Evolutionary conservation across 176 grass and related monocot species (phyloP), one percentile per base, ranked within the genome.

Genomic region (Carex scoparia): DNA sequence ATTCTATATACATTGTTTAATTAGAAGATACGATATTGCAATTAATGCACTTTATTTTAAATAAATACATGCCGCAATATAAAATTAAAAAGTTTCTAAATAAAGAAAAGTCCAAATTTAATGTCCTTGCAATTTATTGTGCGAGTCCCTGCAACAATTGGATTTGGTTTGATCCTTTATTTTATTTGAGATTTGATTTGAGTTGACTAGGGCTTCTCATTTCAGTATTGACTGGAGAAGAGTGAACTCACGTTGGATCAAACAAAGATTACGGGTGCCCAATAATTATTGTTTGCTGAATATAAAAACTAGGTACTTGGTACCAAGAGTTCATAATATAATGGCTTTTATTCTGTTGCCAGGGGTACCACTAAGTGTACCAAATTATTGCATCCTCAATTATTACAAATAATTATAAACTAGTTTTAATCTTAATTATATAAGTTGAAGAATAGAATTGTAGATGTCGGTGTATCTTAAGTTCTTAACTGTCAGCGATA

Each of bases 301-400:
- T 83, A 83, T 83, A 53, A 83, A 83, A 69, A 44, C 18, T 8
- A 55, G 63, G 81, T 83, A 83, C 81, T 69, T 83, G 44, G 62
- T 69, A 83, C 62, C 81, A 83, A 83, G 81, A 53, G 27, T 53
- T 67, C 28, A 55, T 83, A 69, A 54, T 69, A 68, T 83, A 63
- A 32, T 48, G 12, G 62, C 4, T 4, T 69, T 83, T 55, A 69
- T 64, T 35, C 4, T 51, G n/a, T 69, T 48, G 33, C 7, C 1
- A 18, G 7, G 38, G 2, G 81, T 54, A 67, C 61, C 64, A 46
- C 16, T 3, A 63, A 63, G 60, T 49, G 79, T 28, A 82, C 79
- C 79, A 61, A 64, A 15, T 13, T 35, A 35, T 18, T 58, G 30
- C 51, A 58, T 16, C 35, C 2, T 8, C 23, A 76, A 13, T 6